Percentiles rank a stretch among this genome's conserved stretches.
Evolutionary conservation across 768 basidiomycete species (phyloP).

Genomic region (Auricularia sp.): DNA sequence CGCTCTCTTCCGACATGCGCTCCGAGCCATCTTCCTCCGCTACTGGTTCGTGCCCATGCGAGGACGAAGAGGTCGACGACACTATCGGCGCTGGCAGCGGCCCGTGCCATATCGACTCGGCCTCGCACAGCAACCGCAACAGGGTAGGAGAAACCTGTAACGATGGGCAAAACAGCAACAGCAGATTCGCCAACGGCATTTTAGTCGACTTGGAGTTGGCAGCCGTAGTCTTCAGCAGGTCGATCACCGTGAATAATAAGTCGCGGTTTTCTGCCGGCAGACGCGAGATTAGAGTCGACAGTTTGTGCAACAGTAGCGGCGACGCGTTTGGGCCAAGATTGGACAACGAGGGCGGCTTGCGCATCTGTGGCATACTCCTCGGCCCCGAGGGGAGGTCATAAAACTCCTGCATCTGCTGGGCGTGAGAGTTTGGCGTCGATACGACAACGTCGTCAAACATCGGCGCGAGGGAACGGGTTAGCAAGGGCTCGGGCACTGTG

Average conservation of each 20-base stretch:
- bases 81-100: slow-evolving; percentile 1
- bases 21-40: neutral
- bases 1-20: neutral
- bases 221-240: slow-evolving; percentile 70
- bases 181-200: slow-evolving; percentile 85
- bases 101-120: slow-evolving; percentile 52
- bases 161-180: slow-evolving; percentile 82
- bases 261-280: slow-evolving; percentile 77
- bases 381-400: slow-evolving; percentile 27
- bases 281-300: slow-evolving; percentile 52
- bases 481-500: slow-evolving; percentile 75
- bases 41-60: neutral
- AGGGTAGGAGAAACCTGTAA: slow-evolving; percentile 68
- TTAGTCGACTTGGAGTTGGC: slow-evolving; percentile 61
- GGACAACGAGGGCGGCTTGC: slow-evolving; percentile 72
- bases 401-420: slow-evolving; percentile 12
- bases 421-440: slow-evolving; percentile 9
- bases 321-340: slow-evolving; percentile 63
- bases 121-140: slow-evolving; percentile 63
- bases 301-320: slow-evolving; percentile 43
- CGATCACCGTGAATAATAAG: slow-evolving; percentile 69
- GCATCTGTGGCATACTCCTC: slow-evolving; percentile 25
- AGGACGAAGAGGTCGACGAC: neutral
- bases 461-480: slow-evolving; percentile 61
- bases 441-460: slow-evolving; percentile 60